Evolutionary conservation across 495 filamentous ascomycete genomes (phyloP).

Genomic region (Bacidia rubella): DNA sequence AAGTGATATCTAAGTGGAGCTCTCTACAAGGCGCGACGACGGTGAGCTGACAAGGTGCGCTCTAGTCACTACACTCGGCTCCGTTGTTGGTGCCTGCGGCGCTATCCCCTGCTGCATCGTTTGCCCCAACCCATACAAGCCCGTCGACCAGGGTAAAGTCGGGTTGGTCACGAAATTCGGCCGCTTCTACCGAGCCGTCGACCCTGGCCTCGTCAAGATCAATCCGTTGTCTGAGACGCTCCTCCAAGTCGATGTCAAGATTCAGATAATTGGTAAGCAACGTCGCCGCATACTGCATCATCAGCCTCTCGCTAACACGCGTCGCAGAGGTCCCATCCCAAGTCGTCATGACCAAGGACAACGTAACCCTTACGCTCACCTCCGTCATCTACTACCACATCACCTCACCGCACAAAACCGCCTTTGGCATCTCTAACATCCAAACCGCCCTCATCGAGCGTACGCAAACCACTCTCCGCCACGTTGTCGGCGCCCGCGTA

Average conservation of each 20-base stretch:
- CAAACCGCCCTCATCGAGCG: constrained; percentile 91
- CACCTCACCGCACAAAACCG: constrained; percentile 85
- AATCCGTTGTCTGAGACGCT: constrained; percentile 91
- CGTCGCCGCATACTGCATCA: background rate
- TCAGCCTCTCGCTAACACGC: background rate
- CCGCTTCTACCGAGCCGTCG: constrained; percentile 89
- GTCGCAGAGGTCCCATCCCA: constrained; percentile 76
- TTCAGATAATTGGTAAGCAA: constrained; percentile 74
- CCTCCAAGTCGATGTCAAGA: constrained; percentile 93
- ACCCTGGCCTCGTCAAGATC: constrained; percentile 93
- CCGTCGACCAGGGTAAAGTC: constrained; percentile 83
- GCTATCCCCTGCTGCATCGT: constrained; percentile 85
- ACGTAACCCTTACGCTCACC: constrained; percentile 84
- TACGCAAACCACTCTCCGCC: constrained; percentile 93
- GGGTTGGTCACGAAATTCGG: constrained; percentile 93
- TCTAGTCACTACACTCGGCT: constrained; percentile 61
- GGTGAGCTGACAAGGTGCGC: background rate
- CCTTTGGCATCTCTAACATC: constrained; percentile 93
- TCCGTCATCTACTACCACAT: constrained; percentile 99
- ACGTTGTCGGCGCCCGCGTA: constrained; percentile 91
- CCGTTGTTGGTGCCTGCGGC: constrained; percentile 63
- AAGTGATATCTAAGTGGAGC: too few species aligned
- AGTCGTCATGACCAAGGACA: constrained; percentile 99
- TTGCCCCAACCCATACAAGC: constrained; percentile 95
- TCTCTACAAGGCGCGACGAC: background rate